phyloP scores from a whole-genome alignment of 768 basidiomycete genomes.

The Stropharia rugosoannulata region DNA sequence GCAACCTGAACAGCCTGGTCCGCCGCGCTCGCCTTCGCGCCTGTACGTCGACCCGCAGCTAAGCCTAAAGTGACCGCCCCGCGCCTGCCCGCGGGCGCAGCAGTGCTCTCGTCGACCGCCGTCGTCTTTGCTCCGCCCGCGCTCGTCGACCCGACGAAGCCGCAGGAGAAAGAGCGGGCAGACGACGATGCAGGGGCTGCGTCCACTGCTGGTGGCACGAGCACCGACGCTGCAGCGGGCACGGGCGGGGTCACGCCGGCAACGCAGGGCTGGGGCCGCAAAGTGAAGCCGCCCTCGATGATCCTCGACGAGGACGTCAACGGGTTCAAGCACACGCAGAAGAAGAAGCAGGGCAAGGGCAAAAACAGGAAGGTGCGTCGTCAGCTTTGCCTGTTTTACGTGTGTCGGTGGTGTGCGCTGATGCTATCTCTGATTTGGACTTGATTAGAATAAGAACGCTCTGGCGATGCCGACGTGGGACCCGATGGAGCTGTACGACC shows the following conservation, averaged over 20 bases:
- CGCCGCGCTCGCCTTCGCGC: constrained; percentile 86
- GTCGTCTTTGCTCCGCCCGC: constrained; percentile 71
- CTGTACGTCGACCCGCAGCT: constrained; percentile 60
- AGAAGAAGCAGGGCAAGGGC: constrained; percentile 54
- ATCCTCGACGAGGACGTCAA: constrained; percentile 87
- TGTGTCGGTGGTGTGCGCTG: too few species aligned
- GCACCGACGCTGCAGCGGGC: too few species aligned
- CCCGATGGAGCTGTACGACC: constrained; percentile 78
- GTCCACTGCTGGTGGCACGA: too few species aligned
- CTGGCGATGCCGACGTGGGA: constrained; percentile 66
- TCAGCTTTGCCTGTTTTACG: background rate
- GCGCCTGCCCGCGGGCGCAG: constrained; percentile 63
- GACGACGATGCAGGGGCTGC: background rate
- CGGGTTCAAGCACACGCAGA: constrained; percentile 65
- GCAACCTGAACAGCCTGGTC: constrained; percentile 72
- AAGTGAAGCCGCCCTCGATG: constrained; percentile 90
- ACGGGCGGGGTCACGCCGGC: constrained; percentile 17
- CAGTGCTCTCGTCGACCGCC: constrained; percentile 58
- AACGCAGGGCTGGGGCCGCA: constrained; percentile 78
- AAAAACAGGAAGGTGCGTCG: constrained; percentile 61
- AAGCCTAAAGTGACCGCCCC: constrained; percentile 57
- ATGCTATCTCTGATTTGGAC: background rate
- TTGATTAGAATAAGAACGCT: constrained; percentile 57
- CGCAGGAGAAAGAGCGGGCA: constrained; percentile 20
- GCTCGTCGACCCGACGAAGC: constrained; percentile 39